A percentile compares a stretch with the other conserved stretches of the same genome.
Conservation (phyloP, 345 rosid species). For the Eucalyptus dawsonii region DNA sequence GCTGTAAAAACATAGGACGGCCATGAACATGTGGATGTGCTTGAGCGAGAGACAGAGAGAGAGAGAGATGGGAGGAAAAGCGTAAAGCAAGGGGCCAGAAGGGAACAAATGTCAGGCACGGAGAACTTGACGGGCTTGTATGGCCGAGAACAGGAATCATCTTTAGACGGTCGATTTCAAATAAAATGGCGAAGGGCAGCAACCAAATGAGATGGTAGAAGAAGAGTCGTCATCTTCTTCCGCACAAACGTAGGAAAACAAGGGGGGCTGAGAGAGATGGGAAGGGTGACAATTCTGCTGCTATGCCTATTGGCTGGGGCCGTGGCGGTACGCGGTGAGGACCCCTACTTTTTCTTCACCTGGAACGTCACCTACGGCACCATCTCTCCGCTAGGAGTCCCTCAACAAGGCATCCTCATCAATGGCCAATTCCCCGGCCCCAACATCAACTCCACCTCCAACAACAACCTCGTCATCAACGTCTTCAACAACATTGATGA, state of each 20-base stretch:
- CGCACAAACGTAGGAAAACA: not conserved
- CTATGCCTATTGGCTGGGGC: constrained; percentile 1
- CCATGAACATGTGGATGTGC: not conserved
- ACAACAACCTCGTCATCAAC: constrained; percentile 28
- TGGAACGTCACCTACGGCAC: constrained; percentile 11
- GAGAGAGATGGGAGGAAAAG: not conserved
- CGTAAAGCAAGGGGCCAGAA: not conserved
- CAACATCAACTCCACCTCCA: constrained; percentile 27
- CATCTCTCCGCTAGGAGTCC: not conserved
- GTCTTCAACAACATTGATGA: constrained; percentile 32
- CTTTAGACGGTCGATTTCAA: not conserved
- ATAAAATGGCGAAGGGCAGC: not conserved
- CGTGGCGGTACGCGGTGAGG: not conserved
- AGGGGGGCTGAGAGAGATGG: not conserved
- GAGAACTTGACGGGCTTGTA: not conserved
- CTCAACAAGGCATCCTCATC: constrained; percentile 24
- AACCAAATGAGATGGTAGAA: not conserved
- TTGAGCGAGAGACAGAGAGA: not conserved
- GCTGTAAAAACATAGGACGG: not conserved
- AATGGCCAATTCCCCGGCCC: constrained; percentile 42
- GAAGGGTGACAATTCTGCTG: not conserved
- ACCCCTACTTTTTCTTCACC: constrained; percentile 4
- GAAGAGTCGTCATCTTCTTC: not conserved
- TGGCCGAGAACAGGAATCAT: not conserved
- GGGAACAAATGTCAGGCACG: not conserved